phyloP scores from a whole-genome alignment of 2,329 filamentous ascomycete species.

The Aureobasidium vineae region DNA sequence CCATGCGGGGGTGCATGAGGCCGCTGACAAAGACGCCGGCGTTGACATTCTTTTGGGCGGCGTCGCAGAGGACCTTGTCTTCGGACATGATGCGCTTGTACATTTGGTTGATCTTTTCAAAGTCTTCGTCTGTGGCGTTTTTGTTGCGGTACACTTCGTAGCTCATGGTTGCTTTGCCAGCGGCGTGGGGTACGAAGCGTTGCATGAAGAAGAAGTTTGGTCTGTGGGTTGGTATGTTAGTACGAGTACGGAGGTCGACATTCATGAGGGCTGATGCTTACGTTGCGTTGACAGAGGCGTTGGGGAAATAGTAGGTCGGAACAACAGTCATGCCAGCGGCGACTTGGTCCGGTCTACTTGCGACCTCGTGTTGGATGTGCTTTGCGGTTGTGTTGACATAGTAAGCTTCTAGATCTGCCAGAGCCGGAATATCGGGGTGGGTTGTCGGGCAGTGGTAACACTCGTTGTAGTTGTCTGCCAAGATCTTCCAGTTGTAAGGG shows the following conservation, averaged over 20 bases:
- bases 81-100: conserved; percentile 65
- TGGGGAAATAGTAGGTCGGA: conserved; percentile 53
- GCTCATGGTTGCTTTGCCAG: conserved; percentile 55
- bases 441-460: conserved; percentile 63
- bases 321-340: conserved; percentile 49
- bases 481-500: conserved; percentile 59
- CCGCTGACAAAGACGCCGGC: conserved; percentile 62
- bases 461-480: conserved; percentile 61
- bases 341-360: conserved; percentile 51
- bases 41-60: conserved; percentile 61
- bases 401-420: conserved; percentile 59
- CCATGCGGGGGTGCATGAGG: conserved; percentile 60
- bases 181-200: conserved; percentile 57
- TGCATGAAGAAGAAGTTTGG: conserved; percentile 64
- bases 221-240: conserved; percentile 35
- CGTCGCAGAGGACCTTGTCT: conserved; percentile 62
- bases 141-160: conserved; percentile 65
- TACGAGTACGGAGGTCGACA: conserved; percentile 4
- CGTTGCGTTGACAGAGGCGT: conserved; percentile 53
- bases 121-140: conserved; percentile 58
- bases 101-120: conserved; percentile 56
- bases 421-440: conserved; percentile 57
- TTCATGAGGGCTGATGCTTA: conserved; percentile 38
- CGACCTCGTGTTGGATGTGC: conserved; percentile 52
- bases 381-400: conserved; percentile 50